These are phyloP conservation scores for Ustilago xerochloae DNA, from an alignment of 1,284 basidiomycete genomes.

Conservation along the genomic window DNA sequence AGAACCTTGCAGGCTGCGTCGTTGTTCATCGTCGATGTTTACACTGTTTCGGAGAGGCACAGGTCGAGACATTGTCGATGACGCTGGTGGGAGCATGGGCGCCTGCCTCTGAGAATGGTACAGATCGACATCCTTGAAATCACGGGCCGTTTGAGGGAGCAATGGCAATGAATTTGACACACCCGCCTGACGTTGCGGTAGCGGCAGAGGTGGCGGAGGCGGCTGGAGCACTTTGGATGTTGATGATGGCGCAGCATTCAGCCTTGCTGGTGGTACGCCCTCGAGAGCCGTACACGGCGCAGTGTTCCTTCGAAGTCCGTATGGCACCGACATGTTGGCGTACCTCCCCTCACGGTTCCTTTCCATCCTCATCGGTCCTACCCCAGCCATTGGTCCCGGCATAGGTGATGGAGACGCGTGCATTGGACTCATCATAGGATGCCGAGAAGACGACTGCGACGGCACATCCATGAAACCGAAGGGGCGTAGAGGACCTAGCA, in stretches of 20 bases:
- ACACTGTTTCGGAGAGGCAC: background rate
- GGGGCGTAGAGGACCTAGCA: background rate
- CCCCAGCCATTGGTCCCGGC: background rate
- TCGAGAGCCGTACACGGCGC: background rate
- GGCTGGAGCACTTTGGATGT: background rate
- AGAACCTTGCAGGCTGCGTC: background rate
- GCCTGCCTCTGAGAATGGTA: background rate
- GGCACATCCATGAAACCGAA: conserved; percentile 4
- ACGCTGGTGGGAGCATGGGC: too few species aligned
- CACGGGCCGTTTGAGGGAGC: background rate
- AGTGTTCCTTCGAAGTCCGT: conserved; percentile 14
- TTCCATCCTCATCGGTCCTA: conserved; percentile 15
- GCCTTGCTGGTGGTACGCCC: background rate
- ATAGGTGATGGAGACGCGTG: background rate
- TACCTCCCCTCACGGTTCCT: conserved; percentile 7
- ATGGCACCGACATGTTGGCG: conserved; percentile 11
- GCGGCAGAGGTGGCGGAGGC: background rate
- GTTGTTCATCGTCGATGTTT: background rate
- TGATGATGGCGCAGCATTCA: background rate
- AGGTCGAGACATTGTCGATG: background rate
- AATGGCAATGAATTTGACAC: background rate
- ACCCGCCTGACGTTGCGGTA: background rate
- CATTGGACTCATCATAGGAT: background rate
- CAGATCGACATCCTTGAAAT: background rate
- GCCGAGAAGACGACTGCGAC: background rate